These are phyloP conservation scores for Phaeophleospora eucalypticola DNA, from an alignment of 2,329 filamentous ascomycete species.

Conservation along the genomic window DNA sequence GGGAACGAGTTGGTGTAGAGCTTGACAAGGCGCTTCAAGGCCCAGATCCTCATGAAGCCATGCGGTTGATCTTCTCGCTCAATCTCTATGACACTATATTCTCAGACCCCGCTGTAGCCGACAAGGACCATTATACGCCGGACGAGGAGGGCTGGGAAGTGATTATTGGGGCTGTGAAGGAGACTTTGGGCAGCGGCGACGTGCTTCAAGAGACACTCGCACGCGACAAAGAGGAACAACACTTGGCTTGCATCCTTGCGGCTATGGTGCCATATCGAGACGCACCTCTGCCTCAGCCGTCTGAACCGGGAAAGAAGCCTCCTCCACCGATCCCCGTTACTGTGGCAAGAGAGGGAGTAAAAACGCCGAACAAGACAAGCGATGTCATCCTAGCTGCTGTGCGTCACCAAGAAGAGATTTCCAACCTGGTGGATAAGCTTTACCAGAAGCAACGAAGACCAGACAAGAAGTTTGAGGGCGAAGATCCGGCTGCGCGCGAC, in stretches of 20 bases:
- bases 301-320: constrained; percentile 46
- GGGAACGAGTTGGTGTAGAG: constrained; percentile 82
- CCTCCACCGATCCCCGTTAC: constrained; percentile 57
- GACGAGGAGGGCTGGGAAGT: constrained; percentile 58
- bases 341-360: constrained; percentile 73
- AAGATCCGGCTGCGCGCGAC: constrained; percentile 52
- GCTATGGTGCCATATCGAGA: constrained; percentile 71
- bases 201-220: constrained; percentile 44
- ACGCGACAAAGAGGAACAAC: constrained; percentile 60
- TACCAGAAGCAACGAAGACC: constrained; percentile 47
- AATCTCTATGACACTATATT: constrained; percentile 70
- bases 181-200: constrained; percentile 41
- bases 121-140: constrained; percentile 51
- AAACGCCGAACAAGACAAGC: constrained; percentile 69
- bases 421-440: constrained; percentile 52
- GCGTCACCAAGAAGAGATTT: constrained; percentile 61
- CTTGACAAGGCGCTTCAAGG: constrained; percentile 87
- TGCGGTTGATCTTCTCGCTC: constrained; percentile 63
- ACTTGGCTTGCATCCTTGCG: constrained; percentile 71
- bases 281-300: constrained; percentile 38
- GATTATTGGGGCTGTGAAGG: constrained; percentile 61
- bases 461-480: constrained; percentile 42
- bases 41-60: constrained; percentile 57
- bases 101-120: constrained; percentile 55
- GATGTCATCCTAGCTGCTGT: constrained; percentile 64